Percentiles rank a stretch among this genome's conserved stretches.
These are phyloP conservation scores for Diaporthe caulivora DNA, from an alignment of 2,329 filamentous ascomycete species.

Conservation along the genomic window DNA sequence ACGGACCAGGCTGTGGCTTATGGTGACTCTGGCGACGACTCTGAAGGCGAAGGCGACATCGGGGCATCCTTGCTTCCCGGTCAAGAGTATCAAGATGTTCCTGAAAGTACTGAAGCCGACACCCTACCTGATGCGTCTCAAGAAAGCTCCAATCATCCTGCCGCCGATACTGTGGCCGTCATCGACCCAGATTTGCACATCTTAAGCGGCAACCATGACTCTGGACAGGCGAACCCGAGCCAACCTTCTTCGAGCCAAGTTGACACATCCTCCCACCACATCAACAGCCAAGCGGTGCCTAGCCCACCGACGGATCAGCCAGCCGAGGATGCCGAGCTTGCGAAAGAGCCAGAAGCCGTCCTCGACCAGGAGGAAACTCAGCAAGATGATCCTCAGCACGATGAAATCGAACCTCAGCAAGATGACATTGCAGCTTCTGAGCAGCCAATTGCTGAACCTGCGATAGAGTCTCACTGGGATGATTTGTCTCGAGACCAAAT, in stretches of 20 bases:
- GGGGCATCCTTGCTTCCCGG: background rate
- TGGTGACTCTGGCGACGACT: background rate
- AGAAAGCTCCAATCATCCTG: background rate
- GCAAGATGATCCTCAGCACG: background rate
- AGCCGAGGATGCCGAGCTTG: background rate
- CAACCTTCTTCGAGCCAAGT: background rate
- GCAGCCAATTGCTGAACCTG: background rate
- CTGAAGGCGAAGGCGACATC: background rate
- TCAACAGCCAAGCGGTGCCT: background rate
- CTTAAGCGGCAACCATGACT: background rate
- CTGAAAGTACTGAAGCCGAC: background rate
- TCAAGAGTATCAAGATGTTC: background rate
- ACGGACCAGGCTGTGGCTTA: background rate
- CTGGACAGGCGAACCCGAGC: background rate
- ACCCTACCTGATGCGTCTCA: background rate
- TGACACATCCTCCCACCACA: background rate
- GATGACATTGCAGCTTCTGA: background rate
- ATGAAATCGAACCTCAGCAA: background rate
- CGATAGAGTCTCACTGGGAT: background rate
- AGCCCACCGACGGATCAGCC: too few relatives aligned
- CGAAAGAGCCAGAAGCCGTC: background rate
- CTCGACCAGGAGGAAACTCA: background rate
- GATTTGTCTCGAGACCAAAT: background rate
- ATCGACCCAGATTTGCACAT: background rate
- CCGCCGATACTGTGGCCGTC: background rate